Evolutionary conservation across 768 basidiomycete species (phyloP).

Genomic region (Kwoniella heveanensis): DNA sequence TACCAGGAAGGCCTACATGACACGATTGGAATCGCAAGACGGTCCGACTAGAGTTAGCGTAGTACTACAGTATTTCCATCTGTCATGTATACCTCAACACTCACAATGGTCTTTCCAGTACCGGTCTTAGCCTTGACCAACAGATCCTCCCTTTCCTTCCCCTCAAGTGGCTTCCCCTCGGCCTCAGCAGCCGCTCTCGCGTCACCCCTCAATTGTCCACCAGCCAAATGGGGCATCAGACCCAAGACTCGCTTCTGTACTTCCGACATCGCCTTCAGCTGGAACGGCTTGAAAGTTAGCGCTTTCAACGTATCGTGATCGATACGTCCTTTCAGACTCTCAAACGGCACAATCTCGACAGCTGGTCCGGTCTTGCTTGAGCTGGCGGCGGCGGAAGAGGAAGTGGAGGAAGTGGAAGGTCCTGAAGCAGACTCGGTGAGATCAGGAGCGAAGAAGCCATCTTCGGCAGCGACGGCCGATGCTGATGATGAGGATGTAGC

Average conservation of each 20-base stretch:
- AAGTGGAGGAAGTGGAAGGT: not conserved
- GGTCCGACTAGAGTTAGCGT: not conserved
- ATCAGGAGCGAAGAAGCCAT: conserved; percentile 23
- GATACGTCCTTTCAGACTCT: conserved; percentile 54
- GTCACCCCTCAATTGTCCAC: conserved; percentile 35
- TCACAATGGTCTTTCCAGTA: conserved; percentile 76
- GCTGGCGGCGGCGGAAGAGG: not conserved
- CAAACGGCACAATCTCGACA: conserved; percentile 49
- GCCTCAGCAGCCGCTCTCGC: conserved; percentile 35
- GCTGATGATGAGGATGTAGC: conserved; percentile 6
- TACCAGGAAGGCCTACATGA: conserved; percentile 69
- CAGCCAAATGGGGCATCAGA: conserved; percentile 68
- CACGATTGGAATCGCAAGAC: not conserved
- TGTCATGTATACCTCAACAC: too few relatives aligned
- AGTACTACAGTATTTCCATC: too few relatives aligned
- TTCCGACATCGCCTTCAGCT: conserved; percentile 70
- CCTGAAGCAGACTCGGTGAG: conserved; percentile 7
- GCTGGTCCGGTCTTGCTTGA: conserved; percentile 13
- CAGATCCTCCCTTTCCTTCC: conserved; percentile 62
- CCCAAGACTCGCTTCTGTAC: conserved; percentile 80
- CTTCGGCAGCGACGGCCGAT: not conserved
- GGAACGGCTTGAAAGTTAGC: conserved; percentile 67
- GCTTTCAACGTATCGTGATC: conserved; percentile 61
- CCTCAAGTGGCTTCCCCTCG: conserved; percentile 19
- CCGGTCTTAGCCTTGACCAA: conserved; percentile 86